Base-by-base conservation (phyloP, 768 basidiomycete genomes). In the Trametes villosa region DNA sequence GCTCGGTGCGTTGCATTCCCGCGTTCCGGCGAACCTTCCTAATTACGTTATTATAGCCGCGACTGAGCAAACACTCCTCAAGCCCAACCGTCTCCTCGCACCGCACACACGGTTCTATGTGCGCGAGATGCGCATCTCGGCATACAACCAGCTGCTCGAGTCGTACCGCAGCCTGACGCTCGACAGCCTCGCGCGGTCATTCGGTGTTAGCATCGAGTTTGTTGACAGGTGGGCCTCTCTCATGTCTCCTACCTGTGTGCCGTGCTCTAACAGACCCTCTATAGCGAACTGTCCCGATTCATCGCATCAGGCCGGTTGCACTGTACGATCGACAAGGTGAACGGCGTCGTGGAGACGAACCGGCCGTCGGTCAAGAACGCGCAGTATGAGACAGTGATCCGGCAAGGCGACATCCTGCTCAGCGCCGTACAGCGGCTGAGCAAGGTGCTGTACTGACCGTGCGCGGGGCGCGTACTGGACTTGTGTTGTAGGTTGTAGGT, bases 71-170 rank as follows among this genome's bases (percentile, higher is more conserved):
- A 85, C 83, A 1, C 86, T 91, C 69, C 87, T 98, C 64, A 76
- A 94, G n/a, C 89, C 94, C 13, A 95, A 92, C 3, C 91, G 92
- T 41, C 76, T 95, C 59, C 84, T 98, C 47, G 83, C 87, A 2
- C 91, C 89, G 0, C 97, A 98, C 72, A 83, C 93, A 0, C 86
- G 92, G 9, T 96, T 81, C 78, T 98, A 97, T 73, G 83, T 95
- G 30, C 89, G 96, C 59, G 96, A 98, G 74, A 94, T 98, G 92
- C 88, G 97, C 33, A 94, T 98, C 65, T 86, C 91, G 20, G 95
- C 96, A 0, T 98, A 97, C 76, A 77, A 82, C 27, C 96, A 98
- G 69, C 80, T 98, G 5, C 79, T 99, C n/a, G 93, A 98, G 72
- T 87, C 85, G 11, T 99, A 98, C 72, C 83, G 89, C 36, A 91